Evolutionary conservation across 257 asterid species (phyloP), one percentile per base, ranked within the genome.

Genomic region (Solanum chilense): DNA sequence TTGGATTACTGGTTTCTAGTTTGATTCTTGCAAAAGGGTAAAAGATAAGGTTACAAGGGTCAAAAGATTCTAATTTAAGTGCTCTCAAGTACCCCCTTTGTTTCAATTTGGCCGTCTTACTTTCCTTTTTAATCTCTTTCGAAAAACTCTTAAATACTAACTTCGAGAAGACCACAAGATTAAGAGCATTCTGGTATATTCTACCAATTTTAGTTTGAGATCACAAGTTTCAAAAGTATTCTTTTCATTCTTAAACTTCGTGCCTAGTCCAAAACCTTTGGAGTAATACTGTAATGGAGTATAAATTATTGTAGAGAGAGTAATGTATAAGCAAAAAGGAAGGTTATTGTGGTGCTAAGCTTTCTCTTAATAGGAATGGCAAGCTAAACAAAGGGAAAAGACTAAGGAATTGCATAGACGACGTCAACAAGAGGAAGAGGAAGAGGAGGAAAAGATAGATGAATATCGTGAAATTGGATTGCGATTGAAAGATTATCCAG

Each of bases 311-410:
- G 45, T 49, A 25, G 84, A 45, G 64, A 27, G 64, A 45, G 66
- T 39, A 78, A 16, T 45, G 21, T 15, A 45, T 49, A 27, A 45
- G 66, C 84, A 78, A 62, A 81, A 58, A 20, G 56, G 58, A 29
- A 20, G 47, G 9, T 15, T 78, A 15, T 7, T 49, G 66, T 85
- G 86, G 83, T 56, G 25, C 64, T 56, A 86, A 89, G 86, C 15
- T 73, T 89, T 82, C 83, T 69, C 87, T 80, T 89, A 87, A 82
- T 90, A 97, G 99, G 98, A 97, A 92, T 97, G 99, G 99, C 99
- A 95, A 94, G 98, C 98, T 27, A 91, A 77, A 90, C 99, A 97
- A 91, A 90, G 98, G 88, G 96, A 97, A 82, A 97, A 95, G 90
- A 95, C 97, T 3, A 95, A 95, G 91, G 99, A 97, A 89, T 88